phyloP scores from a whole-genome alignment of 345 rosid species.

The Sonneratia caseolaris region DNA sequence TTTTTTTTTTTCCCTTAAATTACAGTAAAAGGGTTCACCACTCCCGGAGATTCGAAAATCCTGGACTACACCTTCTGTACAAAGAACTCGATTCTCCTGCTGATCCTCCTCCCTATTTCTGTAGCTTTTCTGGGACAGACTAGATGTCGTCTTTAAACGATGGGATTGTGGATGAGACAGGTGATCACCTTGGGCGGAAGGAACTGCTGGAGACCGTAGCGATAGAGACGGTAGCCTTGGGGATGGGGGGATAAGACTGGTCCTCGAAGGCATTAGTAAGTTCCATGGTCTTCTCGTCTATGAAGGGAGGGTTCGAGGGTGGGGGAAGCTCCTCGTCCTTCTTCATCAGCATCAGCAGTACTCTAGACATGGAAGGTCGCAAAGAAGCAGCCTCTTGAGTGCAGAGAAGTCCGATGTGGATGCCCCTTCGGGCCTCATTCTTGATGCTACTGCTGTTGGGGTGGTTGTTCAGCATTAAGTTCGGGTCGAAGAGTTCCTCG shows the following conservation, averaged over 20 bases:
- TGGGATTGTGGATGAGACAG: not conserved
- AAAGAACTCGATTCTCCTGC: not conserved
- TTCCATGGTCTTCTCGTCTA: slow-evolving; percentile 78
- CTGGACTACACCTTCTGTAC: not conserved
- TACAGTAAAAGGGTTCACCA: no score
- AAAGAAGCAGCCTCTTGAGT: slow-evolving; percentile 63
- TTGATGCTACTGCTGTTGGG: slow-evolving; percentile 27
- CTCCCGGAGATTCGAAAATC: not conserved
- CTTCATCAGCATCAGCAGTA: slow-evolving; percentile 57
- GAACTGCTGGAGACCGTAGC: slow-evolving; percentile 58
- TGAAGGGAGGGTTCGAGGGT: slow-evolving; percentile 77
- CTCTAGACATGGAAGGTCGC: slow-evolving; percentile 74
- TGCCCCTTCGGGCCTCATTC: slow-evolving; percentile 48
- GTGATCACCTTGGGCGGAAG: slow-evolving; percentile 57
- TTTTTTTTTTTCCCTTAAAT: no score
- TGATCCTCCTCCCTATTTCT: not conserved
- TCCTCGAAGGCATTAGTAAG: slow-evolving; percentile 38
- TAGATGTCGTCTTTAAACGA: not conserved
- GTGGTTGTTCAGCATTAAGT: slow-evolving; percentile 36
- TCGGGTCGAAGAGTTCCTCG: slow-evolving; percentile 67
- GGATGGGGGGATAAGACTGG: slow-evolving; percentile 23
- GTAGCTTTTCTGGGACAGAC: not conserved
- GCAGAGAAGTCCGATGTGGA: slow-evolving; percentile 75
- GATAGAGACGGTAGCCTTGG: slow-evolving; percentile 39
- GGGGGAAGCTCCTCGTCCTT: slow-evolving; percentile 53